Evolutionary conservation across 306 rosid genomes (phyloP), one percentile per base, ranked within the genome.

Genomic region (Medicago ruthenica): DNA sequence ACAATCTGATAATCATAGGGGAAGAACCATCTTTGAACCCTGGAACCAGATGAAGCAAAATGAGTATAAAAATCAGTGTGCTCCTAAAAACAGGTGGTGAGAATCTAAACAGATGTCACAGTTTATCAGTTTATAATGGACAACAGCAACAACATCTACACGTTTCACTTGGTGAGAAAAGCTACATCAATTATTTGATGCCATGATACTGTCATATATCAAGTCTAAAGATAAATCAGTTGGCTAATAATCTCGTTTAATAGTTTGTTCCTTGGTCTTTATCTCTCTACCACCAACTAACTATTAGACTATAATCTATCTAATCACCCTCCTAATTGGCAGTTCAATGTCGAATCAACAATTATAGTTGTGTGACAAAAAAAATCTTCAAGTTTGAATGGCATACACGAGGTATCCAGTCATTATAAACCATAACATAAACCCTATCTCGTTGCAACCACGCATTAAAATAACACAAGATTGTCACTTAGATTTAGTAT

Each of bases 1-100:
- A 95, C 67, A 48, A 95, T 88, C 86, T 95, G 96, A 86, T 92
- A 95, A 83, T 92, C 97, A 66, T 90, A 92, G 15, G 97, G 98
- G 86, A 85, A 87, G 88, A 95, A 89, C 98, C 98, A 90, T 86
- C 98, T 86, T 70, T 91, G 98, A 61, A 92, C 27, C 90, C 97
- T 94, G 89, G 41, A 86, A 77, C 63, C 76, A 71, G 39, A 78
- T 27, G 53, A 59, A 71, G 39, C 9, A 57, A 81, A 66, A 55
- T 83, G 21, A 70, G 42, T 68, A 45, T n/a, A 53, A 66, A 37
- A 34, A 62, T 39, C 53, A 64, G 15, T 11, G 27, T 5, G 3
- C 20, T 48, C 45, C 76, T 24, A 42, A 61, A 61, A 17, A 79
- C 47, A 9, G 21, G 51, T 63, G 69, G 37, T 4, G 44, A 48